Evolutionary conservation across 805 yeast species (phyloP).

Genomic region (Sungouiella blattae): DNA sequence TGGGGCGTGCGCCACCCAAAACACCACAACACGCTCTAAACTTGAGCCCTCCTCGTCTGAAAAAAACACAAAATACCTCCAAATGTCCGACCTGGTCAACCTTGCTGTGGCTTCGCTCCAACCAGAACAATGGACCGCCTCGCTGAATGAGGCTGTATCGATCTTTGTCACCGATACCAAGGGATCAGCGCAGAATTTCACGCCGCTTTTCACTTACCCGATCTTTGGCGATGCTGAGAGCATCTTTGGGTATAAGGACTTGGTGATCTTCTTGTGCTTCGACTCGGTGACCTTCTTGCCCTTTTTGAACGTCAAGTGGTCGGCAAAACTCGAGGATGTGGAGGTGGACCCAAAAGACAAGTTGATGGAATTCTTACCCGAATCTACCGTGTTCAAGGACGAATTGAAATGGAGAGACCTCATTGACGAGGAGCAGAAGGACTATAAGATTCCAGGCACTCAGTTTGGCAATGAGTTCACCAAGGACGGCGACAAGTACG

Average conservation of each 20-base stretch:
- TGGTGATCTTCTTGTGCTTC: constrained; percentile 62
- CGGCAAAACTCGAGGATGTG: constrained; percentile 50
- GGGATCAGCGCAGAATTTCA: constrained; percentile 57
- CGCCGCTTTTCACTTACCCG: constrained; percentile 85
- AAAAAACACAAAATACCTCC: too few species aligned
- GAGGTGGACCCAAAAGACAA: constrained; percentile 57
- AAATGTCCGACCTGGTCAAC: constrained; percentile 1
- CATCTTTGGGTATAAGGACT: constrained; percentile 76
- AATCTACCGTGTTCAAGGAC: constrained; percentile 54
- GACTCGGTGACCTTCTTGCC: constrained; percentile 76
- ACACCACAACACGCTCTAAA: neutral
- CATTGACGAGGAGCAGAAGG: constrained; percentile 46
- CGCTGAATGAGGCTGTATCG: constrained; percentile 65
- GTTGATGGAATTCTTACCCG: constrained; percentile 59
- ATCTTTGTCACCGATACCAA: constrained; percentile 53
- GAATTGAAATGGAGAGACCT: constrained; percentile 65
- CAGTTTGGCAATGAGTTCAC: constrained; percentile 24
- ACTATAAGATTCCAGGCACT: constrained; percentile 42
- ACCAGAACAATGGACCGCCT: constrained; percentile 72
- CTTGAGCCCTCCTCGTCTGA: too few species aligned
- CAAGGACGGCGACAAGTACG: constrained; percentile 40
- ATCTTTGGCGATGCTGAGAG: constrained; percentile 90
- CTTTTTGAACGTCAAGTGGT: constrained; percentile 57
- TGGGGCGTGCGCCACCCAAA: neutral
- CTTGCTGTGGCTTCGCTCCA: constrained; percentile 30